phyloP scores from a whole-genome alignment of 192 early-diverging fungal genomes.

The Anaeromyces robustus region DNA sequence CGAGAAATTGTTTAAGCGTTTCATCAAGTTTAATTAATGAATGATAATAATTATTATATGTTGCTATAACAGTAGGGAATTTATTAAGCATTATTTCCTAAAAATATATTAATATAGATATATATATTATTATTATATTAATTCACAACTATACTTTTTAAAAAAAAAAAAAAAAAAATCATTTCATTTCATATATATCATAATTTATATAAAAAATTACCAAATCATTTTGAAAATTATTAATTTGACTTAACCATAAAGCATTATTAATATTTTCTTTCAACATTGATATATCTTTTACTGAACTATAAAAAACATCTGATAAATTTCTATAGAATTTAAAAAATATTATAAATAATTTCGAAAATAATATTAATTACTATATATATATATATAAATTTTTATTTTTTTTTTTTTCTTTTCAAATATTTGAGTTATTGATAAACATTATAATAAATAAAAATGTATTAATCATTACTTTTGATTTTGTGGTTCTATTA shows the following conservation, averaged over 20 bases:
- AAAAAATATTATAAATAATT: too few species aligned
- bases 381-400: too few species aligned
- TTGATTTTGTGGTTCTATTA: background rate
- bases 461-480: background rate
- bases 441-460: too few species aligned
- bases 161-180: too few species aligned
- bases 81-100: background rate
- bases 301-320: background rate
- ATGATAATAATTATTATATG: background rate
- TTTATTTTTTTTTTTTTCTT: too few species aligned
- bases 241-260: background rate
- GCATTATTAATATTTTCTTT: background rate
- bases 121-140: too few species aligned
- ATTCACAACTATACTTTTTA: too few species aligned
- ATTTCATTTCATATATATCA: too few species aligned
- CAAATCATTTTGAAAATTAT: background rate
- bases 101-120: background rate
- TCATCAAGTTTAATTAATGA: background rate
- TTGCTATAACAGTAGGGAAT: background rate
- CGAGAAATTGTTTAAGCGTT: background rate
- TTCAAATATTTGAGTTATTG: too few species aligned
- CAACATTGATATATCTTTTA: background rate
- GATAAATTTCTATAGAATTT: background rate
- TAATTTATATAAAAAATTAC: background rate
- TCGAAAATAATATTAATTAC: too few species aligned